Evolutionary conservation across 2,329 filamentous ascomycete genomes (phyloP), one percentile per base, ranked within the genome.

Genomic region (Triangularia setosa): DNA sequence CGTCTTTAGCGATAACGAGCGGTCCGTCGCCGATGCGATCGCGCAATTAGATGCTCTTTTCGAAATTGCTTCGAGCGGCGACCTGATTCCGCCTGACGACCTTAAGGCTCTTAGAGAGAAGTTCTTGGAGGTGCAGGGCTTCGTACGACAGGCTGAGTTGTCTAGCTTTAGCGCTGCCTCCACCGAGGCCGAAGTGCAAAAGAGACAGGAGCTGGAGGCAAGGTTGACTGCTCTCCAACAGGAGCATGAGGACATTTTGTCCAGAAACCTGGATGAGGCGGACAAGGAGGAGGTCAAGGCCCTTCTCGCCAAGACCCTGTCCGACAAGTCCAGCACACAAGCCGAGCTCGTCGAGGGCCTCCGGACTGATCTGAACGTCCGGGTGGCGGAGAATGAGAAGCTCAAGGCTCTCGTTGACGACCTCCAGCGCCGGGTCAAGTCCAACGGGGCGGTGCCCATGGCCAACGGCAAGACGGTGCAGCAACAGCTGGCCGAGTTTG

Each of bases 401-500:
- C 86, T 97, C 78, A 92, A 90, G 78, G 84, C 86, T 33, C 86
- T 93, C 33, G 87, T 97, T 56, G 91, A 96, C 53, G 90, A 93
- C 67, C 84, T 95, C 12, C 90, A 94, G 75, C 84, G 86, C 71
- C 86, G 88, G 67, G 82, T 90, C 74, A 92, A 92, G 81, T 81
- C 85, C 58, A 84, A 84, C 69, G 78, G 78, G 33, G 82, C 81
- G 18, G 79, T 82, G 27, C 84, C 88, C 25, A 92, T 89, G 74
- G 80, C 87, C 63, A 92, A 91, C 72, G 90, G 90, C 83, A 97
- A 97, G 84, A 96, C 92, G 12, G 87, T 98, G 54, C 93, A 96
- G 76, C 94, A 99, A 80, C 95, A 98, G 80, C 96, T 99, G 77
- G 92, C 94, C 64, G 95, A 99, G 76, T 99, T 99, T 72, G 95